Conservation (phyloP, 768 basidiomycete species). For the Pleurotus eryngii region DNA sequence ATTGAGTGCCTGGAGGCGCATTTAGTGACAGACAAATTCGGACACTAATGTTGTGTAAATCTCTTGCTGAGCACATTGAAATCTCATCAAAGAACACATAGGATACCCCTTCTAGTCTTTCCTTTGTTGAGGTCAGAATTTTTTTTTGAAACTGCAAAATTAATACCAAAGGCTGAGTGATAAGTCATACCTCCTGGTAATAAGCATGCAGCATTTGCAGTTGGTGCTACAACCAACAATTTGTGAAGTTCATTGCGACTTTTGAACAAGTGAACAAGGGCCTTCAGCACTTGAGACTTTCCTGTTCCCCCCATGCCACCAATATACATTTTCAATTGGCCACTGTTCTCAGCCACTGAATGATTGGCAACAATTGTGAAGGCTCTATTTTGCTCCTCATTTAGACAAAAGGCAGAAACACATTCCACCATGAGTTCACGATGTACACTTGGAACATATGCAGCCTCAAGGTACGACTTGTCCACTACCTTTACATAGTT, state of each 20-base stretch:
- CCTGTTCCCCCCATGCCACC: conserved; percentile 32
- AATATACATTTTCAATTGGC: conserved; percentile 28
- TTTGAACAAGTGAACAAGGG: conserved; percentile 21
- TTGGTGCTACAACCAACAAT: conserved; percentile 22
- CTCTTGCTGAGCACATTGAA: conserved; percentile 34
- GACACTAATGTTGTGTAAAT: conserved; percentile 26
- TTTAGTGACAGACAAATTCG: conserved; percentile 20
- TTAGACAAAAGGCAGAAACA: conserved; percentile 15
- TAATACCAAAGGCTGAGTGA: conserved; percentile 13
- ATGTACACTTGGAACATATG: conserved; percentile 4
- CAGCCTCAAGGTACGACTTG: conserved; percentile 18
- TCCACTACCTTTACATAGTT: conserved; percentile 15
- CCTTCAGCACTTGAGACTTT: conserved; percentile 27
- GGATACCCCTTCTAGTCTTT: too few relatives aligned
- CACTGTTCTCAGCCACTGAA: conserved; percentile 4
- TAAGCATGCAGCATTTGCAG: conserved; percentile 21
- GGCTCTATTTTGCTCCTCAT: conserved; percentile 28
- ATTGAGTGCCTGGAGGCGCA: too few relatives aligned
- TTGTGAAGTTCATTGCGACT: conserved; percentile 21
- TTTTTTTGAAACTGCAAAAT: neutral
- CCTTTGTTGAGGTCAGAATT: neutral
- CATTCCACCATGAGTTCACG: neutral
- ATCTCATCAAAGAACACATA: too few relatives aligned
- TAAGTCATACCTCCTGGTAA: conserved; percentile 23
- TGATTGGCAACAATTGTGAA: conserved; percentile 28